Evolutionary conservation across 345 rosid genomes (phyloP).

Genomic region (Aquilaria sinensis): DNA sequence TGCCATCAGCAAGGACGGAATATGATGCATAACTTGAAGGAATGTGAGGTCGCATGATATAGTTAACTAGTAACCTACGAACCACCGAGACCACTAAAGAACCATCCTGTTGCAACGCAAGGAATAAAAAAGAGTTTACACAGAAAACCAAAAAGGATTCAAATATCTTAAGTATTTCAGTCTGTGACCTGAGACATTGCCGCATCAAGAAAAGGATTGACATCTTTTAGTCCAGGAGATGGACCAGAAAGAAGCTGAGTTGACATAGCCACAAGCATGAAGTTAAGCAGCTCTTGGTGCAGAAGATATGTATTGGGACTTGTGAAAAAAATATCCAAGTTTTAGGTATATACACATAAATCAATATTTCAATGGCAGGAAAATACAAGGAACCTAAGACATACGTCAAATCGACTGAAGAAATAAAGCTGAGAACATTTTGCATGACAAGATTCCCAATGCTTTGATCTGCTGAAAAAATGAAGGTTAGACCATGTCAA

Average conservation of each 20-base stretch:
- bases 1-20: constrained; percentile 46
- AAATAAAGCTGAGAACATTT: constrained; percentile 65
- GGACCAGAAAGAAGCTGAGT: constrained; percentile 85
- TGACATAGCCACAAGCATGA: constrained; percentile 82
- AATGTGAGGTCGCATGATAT: constrained; percentile 45
- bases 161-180: constrained; percentile 2
- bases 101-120: constrained; percentile 43
- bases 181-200: constrained; percentile 76
- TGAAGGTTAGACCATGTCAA: background rate
- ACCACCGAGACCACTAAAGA: constrained; percentile 63
- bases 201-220: constrained; percentile 83
- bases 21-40: constrained; percentile 42
- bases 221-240: constrained; percentile 65
- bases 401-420: constrained; percentile 79
- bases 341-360: constrained; percentile 20
- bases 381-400: constrained; percentile 7
- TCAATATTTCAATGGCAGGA: constrained; percentile 5
- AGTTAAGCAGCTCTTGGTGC: constrained; percentile 92
- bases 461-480: constrained; percentile 54
- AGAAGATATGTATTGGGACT: constrained; percentile 66
- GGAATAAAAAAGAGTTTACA: constrained; percentile 4
- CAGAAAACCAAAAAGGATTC: background rate
- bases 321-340: constrained; percentile 32
- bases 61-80: constrained; percentile 60
- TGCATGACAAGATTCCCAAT: constrained; percentile 72